Evolutionary conservation across 2,329 filamentous ascomycete species (phyloP).

Genomic region (Didymellaceae sp.): DNA sequence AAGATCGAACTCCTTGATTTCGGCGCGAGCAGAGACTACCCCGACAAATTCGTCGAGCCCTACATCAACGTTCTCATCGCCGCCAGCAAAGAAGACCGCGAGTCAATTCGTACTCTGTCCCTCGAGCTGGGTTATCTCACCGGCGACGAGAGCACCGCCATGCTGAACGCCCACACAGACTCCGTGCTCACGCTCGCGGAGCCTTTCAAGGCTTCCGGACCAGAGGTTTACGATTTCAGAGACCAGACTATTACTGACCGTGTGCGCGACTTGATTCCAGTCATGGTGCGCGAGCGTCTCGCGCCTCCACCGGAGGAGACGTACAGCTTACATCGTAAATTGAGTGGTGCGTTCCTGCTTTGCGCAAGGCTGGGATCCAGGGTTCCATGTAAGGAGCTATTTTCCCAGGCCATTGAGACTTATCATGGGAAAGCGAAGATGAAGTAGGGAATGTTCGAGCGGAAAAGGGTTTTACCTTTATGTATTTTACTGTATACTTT

Average conservation of each 20-base stretch:
- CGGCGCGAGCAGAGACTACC: constrained; percentile 87
- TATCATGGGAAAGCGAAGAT: constrained; percentile 36
- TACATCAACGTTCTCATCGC: constrained; percentile 84
- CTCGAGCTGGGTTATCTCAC: constrained; percentile 88
- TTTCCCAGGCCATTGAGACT: constrained; percentile 62
- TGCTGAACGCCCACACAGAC: constrained; percentile 89
- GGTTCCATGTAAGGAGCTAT: constrained; percentile 82
- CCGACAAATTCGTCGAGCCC: constrained; percentile 75
- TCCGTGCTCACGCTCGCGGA: constrained; percentile 91
- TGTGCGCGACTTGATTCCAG: constrained; percentile 83
- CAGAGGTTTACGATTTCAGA: constrained; percentile 87
- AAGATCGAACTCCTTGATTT: constrained; percentile 94
- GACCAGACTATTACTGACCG: constrained; percentile 97
- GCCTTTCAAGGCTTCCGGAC: constrained; percentile 77
- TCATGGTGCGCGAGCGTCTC: constrained; percentile 90
- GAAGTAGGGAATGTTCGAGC: background rate
- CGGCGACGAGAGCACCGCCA: constrained; percentile 80
- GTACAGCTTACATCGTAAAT: constrained; percentile 91
- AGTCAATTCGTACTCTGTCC: constrained; percentile 70
- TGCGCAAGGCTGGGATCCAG: constrained; percentile 85
- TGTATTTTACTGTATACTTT: constrained; percentile 1
- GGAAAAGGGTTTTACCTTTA: background rate
- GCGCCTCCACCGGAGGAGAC: constrained; percentile 96
- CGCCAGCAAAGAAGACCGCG: constrained; percentile 73
- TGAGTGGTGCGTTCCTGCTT: constrained; percentile 92